A percentile compares a stretch with the other conserved stretches of the same genome.
Conservation (phyloP, 441 rosid genomes). For the Pelargonium myrrhifolium region DNA sequence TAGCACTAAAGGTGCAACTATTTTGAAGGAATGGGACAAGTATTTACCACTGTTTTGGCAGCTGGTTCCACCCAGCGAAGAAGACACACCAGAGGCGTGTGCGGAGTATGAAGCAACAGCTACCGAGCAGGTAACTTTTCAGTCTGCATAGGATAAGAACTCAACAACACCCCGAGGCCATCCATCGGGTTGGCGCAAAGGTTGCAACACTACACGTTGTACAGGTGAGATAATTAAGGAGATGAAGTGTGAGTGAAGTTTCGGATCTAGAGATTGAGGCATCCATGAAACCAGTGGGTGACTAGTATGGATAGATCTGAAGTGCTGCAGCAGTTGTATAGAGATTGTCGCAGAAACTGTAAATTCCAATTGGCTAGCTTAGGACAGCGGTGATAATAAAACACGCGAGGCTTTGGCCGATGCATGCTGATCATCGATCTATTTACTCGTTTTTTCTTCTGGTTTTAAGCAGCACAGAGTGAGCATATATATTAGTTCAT, state of each 20-base stretch:
- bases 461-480: background rate
- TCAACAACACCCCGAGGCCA: background rate
- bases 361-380: constrained; percentile 14
- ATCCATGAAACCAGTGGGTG: constrained; percentile 5
- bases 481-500: background rate
- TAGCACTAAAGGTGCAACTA: constrained; percentile 62
- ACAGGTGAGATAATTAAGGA: constrained; percentile 24
- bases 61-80: constrained; percentile 98
- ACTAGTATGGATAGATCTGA: too few relatives aligned
- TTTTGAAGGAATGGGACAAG: constrained; percentile 78
- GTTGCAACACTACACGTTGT: constrained; percentile 21
- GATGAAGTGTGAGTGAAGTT: constrained; percentile 16
- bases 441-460: background rate
- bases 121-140: constrained; percentile 63
- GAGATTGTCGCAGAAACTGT: constrained; percentile 27
- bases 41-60: constrained; percentile 87
- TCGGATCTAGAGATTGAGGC: constrained; percentile 7
- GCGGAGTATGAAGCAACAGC: constrained; percentile 60
- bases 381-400: constrained; percentile 1
- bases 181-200: background rate
- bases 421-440: background rate
- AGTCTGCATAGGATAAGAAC: constrained; percentile 46
- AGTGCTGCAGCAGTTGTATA: constrained; percentile 23
- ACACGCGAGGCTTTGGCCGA: background rate
- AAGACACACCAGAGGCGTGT: constrained; percentile 96